Percentiles rank a stretch among this genome's conserved stretches.
Evolutionary conservation across 345 rosid genomes (phyloP).

Genomic region (Heritiera fomes): DNA sequence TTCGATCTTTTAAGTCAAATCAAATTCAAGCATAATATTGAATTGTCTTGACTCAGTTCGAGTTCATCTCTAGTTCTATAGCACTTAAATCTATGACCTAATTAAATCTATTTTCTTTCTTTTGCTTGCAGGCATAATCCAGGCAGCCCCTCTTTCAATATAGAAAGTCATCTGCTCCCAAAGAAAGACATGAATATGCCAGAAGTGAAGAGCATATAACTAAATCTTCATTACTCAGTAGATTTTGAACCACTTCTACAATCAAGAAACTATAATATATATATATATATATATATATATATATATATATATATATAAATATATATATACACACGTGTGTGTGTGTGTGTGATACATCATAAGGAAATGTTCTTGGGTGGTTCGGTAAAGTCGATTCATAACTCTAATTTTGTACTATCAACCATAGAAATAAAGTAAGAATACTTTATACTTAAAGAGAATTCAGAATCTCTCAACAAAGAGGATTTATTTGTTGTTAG

Average conservation of each 20-base stretch:
- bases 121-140: slow-evolving; percentile 20
- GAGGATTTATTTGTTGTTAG: not conserved
- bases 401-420: not conserved
- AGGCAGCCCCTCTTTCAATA: not conserved
- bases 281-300: no score
- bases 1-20: no score
- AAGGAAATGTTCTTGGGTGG: not conserved
- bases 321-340: no score
- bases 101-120: not conserved
- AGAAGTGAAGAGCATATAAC: not conserved
- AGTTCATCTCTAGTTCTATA: not conserved
- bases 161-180: not conserved
- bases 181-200: not conserved
- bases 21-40: no score
- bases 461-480: not conserved
- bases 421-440: not conserved
- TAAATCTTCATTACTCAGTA: not conserved
- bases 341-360: not conserved
- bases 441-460: not conserved
- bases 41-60: no score
- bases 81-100: not conserved
- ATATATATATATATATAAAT: no score
- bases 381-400: not conserved
- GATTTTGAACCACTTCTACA: not conserved
- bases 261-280: not conserved